Base-by-base conservation (phyloP, 192 early-diverging fungal species). In the Coemansia asiatica region DNA sequence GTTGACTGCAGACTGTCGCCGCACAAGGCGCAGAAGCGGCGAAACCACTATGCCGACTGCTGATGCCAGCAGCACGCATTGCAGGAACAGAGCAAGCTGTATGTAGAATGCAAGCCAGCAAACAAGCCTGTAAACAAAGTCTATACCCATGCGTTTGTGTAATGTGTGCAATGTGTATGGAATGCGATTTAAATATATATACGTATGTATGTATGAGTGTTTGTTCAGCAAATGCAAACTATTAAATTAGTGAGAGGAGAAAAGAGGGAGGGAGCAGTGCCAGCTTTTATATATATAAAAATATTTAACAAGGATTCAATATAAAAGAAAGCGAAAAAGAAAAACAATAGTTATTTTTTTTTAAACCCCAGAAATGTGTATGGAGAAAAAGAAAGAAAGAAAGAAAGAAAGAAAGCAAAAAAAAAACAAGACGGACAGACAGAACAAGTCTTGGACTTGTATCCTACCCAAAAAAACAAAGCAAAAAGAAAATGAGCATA, bases 1-100 rank as follows among this genome's bases (percentile, higher is more conserved):
- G 69, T 93, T 91, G 65, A 84, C 85, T 16, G 60, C 46, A 4
- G 72, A 47, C 36, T 36, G 63, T 38, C 78, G 72, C 25, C 64
- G 72, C 58, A 75, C 53, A 1, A 64, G 23, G 22, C 62, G 69
- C 56, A 72, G 48, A 16, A 81, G 63, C 44, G 72, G 78, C 36
- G 56, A 61, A 10, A 69, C 63, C 25, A 60, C 35, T 25, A 75
- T 65, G 38, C 78, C 78, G 23, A 53, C 72, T 22, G 53, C 60
- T 38, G 78, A 71, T 9, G 78, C 68, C 31, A 66, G 31, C 18
- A 70, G 31, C 2, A 81, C 57, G 57, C 71, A 81, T 28, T 65
- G 69, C 16, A 69, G 53, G 47, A 81, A 75, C 25, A 81, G 78
- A 1, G 56, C 58, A 8, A 81, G 63, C 60, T 81, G 78, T 9